Percentiles rank a stretch among this genome's conserved stretches.
phyloP scores from a whole-genome alignment of 1,284 basidiomycete genomes.

The Trametes sp. region DNA sequence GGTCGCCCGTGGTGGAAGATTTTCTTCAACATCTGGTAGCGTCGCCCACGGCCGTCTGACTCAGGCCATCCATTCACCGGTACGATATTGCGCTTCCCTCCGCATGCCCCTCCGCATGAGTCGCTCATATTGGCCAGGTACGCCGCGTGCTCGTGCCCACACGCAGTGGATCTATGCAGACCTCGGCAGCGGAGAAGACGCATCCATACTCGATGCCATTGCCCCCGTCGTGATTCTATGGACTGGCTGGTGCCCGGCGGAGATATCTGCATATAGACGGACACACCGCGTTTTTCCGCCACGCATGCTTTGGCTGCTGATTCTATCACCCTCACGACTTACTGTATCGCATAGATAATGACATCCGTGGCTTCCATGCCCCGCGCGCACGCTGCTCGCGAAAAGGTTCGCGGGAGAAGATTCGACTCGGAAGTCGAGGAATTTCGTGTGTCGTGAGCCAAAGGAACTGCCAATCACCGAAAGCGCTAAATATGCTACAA shows the following conservation, averaged over 20 bases:
- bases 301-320: constrained; percentile 8
- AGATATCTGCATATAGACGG: not conserved
- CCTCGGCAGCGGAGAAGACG: not conserved
- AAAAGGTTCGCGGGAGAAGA: constrained; percentile 35
- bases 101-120: not conserved
- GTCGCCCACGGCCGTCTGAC: not conserved
- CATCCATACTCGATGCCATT: not conserved
- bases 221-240: too few relatives aligned
- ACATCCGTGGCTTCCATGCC: not conserved
- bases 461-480: not conserved
- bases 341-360: constrained; percentile 16
- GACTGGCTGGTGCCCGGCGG: not conserved
- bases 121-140: constrained; percentile 7
- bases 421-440: constrained; percentile 11
- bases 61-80: constrained; percentile 1
- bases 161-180: not conserved
- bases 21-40: constrained; percentile 78
- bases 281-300: not conserved
- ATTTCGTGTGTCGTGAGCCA: too few relatives aligned
- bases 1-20: constrained; percentile 82
- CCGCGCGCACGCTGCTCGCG: not conserved
- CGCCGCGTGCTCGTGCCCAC: not conserved
- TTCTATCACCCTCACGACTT: constrained; percentile 14
- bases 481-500: not conserved
- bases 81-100: not conserved